Base-by-base conservation (phyloP, 164 flowering plant genomes). In the Chloranthus sessilifolius region DNA sequence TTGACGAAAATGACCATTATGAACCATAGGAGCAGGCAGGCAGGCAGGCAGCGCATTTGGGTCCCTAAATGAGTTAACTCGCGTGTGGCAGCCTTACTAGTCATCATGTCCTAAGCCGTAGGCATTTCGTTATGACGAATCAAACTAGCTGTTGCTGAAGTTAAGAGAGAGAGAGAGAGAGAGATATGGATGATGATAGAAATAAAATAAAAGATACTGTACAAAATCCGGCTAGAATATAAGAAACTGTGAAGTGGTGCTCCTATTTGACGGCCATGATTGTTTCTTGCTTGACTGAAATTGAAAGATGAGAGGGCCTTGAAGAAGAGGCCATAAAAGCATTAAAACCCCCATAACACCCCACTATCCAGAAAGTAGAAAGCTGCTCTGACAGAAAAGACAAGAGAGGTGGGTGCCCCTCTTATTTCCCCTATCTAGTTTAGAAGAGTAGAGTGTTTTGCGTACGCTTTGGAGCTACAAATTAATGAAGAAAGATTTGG, bases 211-310 rank as follows among this genome's bases (percentile, higher is more conserved):
- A 12, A 37, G 14, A 12, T 1, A 19, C 16, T 12, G 14, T 6
- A 5, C 12, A 9, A 8, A 21, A 2, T 10, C 26, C 8, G 45
- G 5, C 5, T 3, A 20, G 25, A 7, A 21, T 17, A n/a, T 12
- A 22, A 1, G 20, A 22, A 39, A 16, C 2, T 39, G 9, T 20
- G 43, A 17, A 39, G 7, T 39, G 43, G 43, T n/a, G 43, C 8
- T 39, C 8, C 19, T 39, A 20, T 39, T 19, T 9, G 20, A 39
- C 20, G 43, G 20, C 20, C 17, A n/a, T n/a, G 8, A 10, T 43
- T 4, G 46, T 43, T 43, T 19, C 46, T 43, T 43, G 46, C 23
- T 43, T 43, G 46, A 43, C 29, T 43, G 46, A 20, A 7, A 11
- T 43, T 37, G 5, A 12, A 9, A 21, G 15, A 3, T 15, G 19